Base-by-base conservation (phyloP, 176 grass and related monocot species). In the Tillandsia leiboldiana region DNA sequence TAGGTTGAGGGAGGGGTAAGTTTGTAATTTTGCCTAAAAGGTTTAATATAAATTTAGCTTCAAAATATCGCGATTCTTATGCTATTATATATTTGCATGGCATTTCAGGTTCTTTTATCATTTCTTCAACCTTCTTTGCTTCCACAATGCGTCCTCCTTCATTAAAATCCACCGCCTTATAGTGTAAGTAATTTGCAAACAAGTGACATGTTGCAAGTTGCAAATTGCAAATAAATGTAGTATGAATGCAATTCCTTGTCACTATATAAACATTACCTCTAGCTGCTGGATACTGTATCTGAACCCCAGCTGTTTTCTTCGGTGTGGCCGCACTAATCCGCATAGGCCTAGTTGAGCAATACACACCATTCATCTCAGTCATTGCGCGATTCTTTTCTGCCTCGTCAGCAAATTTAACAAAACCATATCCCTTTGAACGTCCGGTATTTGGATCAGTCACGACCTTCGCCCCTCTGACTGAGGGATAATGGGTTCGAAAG, bases 351-450 rank as follows among this genome's bases (percentile, higher is more conserved):
- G 89, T 90, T 69, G 94, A 99, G 74, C 94, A 99, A 85, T 87
- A 99, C 24, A 88, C 68, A 29, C 94, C 94, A 77, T 99, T 93
- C 94, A 99, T 99, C 82, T 99, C 89, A 71, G 84, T 70, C 94
- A 99, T 99, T 72, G 94, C 94, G 76, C 89, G 94, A 66, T 90
- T 99, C 80, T 87, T 99, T 80, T 99, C 94, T 64, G 74, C 83
- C 81, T 99, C 89, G 83, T 99, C 94, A 71, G 75, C 89, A 18
- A 99, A 99, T 79, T 99, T 99, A 56, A 99, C 94, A 85, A 99
- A 99, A 26, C 94, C 94, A 84, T 99, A 99, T 63, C 94, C 94
- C 86, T 99, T 99, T 57, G 94, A 90, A 73, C 94, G 86, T 50
- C 89, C 94, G 50, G 89, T 99, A 76, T 80, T 93, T 77, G 86